These are phyloP conservation scores for Fusarium liriodendri DNA, from an alignment of 2,329 filamentous ascomycete species.

Conservation along the genomic window DNA sequence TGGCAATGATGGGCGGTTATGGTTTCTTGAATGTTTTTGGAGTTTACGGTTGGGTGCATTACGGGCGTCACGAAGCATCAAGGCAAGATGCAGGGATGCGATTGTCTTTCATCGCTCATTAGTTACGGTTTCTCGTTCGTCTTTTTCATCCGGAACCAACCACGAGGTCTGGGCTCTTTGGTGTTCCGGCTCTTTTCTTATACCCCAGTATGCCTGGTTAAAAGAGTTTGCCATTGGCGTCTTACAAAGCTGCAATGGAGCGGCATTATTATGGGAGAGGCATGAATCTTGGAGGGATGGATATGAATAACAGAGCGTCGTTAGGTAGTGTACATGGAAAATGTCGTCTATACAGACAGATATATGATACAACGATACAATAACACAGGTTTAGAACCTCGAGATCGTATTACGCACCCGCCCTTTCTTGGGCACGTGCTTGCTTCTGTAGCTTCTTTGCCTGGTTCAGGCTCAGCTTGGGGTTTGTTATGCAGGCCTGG, in stretches of 20 bases:
- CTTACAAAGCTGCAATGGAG: slow-evolving; percentile 21
- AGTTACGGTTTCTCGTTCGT: slow-evolving; percentile 7
- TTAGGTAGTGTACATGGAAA: slow-evolving; percentile 33
- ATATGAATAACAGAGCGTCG: slow-evolving; percentile 23
- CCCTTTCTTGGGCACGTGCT: slow-evolving; percentile 59
- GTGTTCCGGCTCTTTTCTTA: slow-evolving; percentile 26
- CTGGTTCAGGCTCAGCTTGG: slow-evolving; percentile 72
- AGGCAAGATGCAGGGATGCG: slow-evolving; percentile 28
- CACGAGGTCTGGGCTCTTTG: slow-evolving; percentile 8
- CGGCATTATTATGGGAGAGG: slow-evolving; percentile 13
- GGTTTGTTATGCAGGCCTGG: slow-evolving; percentile 58
- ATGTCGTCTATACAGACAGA: slow-evolving; percentile 25
- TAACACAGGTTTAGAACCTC: neutral
- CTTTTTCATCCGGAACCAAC: slow-evolving; percentile 17
- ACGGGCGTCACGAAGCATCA: slow-evolving; percentile 39
- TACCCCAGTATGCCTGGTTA: slow-evolving; percentile 26
- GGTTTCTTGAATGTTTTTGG: slow-evolving; percentile 23
- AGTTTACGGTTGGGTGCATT: slow-evolving; percentile 40
- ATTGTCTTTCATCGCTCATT: slow-evolving; percentile 23
- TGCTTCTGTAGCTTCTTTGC: slow-evolving; percentile 75
- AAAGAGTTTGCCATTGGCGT: slow-evolving; percentile 23
- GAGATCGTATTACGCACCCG: slow-evolving; percentile 40
- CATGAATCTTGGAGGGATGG: slow-evolving; percentile 6
- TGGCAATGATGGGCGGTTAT: neutral
- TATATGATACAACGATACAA: slow-evolving; percentile 17